Base-by-base conservation (phyloP, 2,329 filamentous ascomycete species). In the Fusarium bulbicola region DNA sequence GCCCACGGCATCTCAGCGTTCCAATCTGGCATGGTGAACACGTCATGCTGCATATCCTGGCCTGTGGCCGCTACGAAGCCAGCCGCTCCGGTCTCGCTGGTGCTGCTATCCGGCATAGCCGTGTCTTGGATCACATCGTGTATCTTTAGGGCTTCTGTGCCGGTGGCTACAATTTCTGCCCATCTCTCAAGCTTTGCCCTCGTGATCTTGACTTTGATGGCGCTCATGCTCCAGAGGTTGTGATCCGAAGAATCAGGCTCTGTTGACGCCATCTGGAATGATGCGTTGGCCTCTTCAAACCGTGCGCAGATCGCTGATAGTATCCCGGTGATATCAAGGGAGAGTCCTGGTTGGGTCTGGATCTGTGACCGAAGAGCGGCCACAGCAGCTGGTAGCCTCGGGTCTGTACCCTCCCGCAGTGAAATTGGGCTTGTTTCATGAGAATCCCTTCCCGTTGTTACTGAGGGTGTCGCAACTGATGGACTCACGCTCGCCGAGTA, bases 171-270 rank as follows among this genome's bases (percentile, higher is more conserved):
- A 1, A 85, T 79, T 54, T 87, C 85, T 0, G 84, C 82, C 83
- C 85, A 88, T 21, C 82, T 80, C 57, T 86, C 84, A 0, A 88
- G 70, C 67, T 86, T 87, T 7, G 82, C 79, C 12, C 82, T 82
- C 1, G 84, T 84, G 39, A 87, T 84, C 26, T 82, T 80, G 2
- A 88, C 78, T 49, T 87, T 87, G 42, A 84, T 81, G 0, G 86
- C 83, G 0, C 84, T 84, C 69, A 87, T 78, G 11, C 84, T 85
- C 86, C 86, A 88, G 0, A 87, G 74, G 52, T 85, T 86, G 58
- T 84, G 83, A 16, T 85, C 82, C 59, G 80, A 80, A 1, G 74
- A 76, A n/a, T 77, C 82, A 0, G 76, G 67, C 12, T 83, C 80
- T 0, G 78, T 72, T 6, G 81, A 78, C 0, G 76, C 73, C 5